Evolutionary conservation across 345 rosid species (phyloP).

Genomic region (Diplotaxis tenuifolia): DNA sequence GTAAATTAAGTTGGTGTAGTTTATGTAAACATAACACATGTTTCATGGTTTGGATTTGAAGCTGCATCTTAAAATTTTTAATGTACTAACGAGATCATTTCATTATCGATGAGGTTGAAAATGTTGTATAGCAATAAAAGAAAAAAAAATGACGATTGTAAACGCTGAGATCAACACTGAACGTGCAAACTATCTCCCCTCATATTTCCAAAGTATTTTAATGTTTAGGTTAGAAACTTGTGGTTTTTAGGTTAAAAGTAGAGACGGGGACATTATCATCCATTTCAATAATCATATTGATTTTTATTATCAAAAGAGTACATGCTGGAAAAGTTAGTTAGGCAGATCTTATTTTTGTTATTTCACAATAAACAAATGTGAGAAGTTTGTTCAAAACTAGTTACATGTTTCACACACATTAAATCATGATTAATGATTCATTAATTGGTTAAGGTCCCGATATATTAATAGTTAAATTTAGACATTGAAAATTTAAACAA

Average conservation of each 20-base stretch:
- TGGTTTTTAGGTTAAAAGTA: neutral
- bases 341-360: constrained; percentile 2
- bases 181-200: neutral
- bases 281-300: neutral
- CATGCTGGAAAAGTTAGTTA: constrained; percentile 8
- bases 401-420: constrained; percentile 31
- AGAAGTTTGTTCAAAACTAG: constrained; percentile 2
- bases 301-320: neutral
- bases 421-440: constrained; percentile 31
- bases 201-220: neutral
- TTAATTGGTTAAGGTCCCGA: constrained; percentile 33
- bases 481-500: constrained; percentile 27
- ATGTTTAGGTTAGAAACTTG: neutral
- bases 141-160: neutral
- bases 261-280: neutral
- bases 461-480: constrained; percentile 18
- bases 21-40: neutral
- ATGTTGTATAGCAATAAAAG: neutral
- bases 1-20: neutral
- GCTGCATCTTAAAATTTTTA: neutral
- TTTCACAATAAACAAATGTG: constrained; percentile 6
- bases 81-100: constrained; percentile 1
- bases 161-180: neutral
- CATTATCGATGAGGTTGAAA: neutral
- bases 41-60: neutral